These are phyloP conservation scores for Pseudogymnoascus sp. DNA, from an alignment of 2,329 filamentous ascomycete genomes.

Conservation along the genomic window DNA sequence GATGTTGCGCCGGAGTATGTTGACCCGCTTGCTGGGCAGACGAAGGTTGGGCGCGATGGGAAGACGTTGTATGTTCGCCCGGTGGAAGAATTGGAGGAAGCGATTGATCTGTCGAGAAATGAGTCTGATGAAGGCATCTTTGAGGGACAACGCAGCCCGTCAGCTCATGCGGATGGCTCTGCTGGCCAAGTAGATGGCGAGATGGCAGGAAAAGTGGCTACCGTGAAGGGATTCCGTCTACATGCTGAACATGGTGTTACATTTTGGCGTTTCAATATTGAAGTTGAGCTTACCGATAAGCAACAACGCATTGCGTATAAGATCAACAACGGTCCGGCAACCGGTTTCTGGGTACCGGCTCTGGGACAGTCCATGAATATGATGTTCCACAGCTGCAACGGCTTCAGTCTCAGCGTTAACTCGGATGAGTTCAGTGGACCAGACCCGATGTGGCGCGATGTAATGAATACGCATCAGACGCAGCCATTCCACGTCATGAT, in stretches of 20 bases:
- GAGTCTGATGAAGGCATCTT: slow-evolving; percentile 81
- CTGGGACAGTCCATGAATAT: slow-evolving; percentile 87
- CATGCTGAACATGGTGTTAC: slow-evolving; percentile 82
- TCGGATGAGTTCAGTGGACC: slow-evolving; percentile 79
- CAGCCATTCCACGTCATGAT: slow-evolving; percentile 97
- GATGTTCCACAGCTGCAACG: slow-evolving; percentile 98
- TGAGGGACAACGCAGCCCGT: slow-evolving; percentile 54
- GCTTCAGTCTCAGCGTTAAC: slow-evolving; percentile 77
- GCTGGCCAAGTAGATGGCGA: slow-evolving; percentile 66
- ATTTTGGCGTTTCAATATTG: slow-evolving; percentile 96
- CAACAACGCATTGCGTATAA: slow-evolving; percentile 90
- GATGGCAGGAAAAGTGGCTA: slow-evolving; percentile 70
- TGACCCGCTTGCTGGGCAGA: slow-evolving; percentile 80
- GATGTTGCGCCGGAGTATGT: slow-evolving; percentile 72
- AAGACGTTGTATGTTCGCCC: slow-evolving; percentile 83
- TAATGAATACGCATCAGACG: slow-evolving; percentile 84
- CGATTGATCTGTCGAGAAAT: slow-evolving; percentile 66
- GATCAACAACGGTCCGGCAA: slow-evolving; percentile 83
- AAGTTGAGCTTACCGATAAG: slow-evolving; percentile 71
- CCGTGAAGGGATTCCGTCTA: slow-evolving; percentile 73
- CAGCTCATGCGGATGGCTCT: slow-evolving; percentile 46
- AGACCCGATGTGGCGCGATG: slow-evolving; percentile 94
- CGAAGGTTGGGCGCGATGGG: slow-evolving; percentile 77
- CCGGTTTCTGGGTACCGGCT: slow-evolving; percentile 91
- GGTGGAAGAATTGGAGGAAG: slow-evolving; percentile 77